A percentile compares a stretch with the other conserved stretches of the same genome.
Conservation (phyloP, 305 asterid species). For the Fraxinus latifolia region DNA sequence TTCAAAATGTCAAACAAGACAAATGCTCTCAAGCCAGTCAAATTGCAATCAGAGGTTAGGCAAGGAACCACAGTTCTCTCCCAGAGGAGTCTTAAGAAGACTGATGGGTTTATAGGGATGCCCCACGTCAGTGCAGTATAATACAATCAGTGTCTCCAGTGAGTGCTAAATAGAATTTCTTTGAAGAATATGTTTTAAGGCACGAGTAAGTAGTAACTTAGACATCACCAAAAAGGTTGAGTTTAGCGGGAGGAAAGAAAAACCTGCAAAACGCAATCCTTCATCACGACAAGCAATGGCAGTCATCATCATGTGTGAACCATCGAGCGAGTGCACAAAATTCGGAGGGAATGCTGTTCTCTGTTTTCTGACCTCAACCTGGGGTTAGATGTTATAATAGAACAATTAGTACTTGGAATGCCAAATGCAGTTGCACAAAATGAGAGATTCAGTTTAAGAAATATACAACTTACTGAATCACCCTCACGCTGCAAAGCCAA, state of each 20-base stretch:
- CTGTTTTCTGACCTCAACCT: constrained; percentile 85
- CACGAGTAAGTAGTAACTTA: background rate
- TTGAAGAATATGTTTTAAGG: background rate
- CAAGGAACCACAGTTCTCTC: background rate
- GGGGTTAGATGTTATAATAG: constrained; percentile 13
- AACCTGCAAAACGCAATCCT: constrained; percentile 87
- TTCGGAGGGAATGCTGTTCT: constrained; percentile 95
- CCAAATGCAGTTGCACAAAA: constrained; percentile 10
- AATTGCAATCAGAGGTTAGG: background rate
- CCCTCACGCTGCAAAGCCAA: constrained; percentile 81
- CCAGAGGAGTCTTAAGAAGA: background rate
- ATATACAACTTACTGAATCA: constrained; percentile 49
- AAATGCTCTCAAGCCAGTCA: background rate
- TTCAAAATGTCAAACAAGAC: background rate
- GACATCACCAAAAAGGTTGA: background rate
- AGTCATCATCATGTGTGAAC: constrained; percentile 98
- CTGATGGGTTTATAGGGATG: background rate
- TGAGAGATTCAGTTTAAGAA: background rate
- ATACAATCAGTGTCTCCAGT: background rate
- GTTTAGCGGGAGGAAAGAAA: constrained; percentile 9
- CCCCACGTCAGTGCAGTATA: background rate
- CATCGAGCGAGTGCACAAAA: constrained; percentile 92
- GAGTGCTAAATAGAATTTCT: background rate
- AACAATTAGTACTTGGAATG: constrained; percentile 11
- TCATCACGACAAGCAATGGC: constrained; percentile 89